Percentiles rank a stretch among this genome's conserved stretches.
Evolutionary conservation across 352 stramenopile species (phyloP).

Genomic region (Phytophthora podocarpi): DNA sequence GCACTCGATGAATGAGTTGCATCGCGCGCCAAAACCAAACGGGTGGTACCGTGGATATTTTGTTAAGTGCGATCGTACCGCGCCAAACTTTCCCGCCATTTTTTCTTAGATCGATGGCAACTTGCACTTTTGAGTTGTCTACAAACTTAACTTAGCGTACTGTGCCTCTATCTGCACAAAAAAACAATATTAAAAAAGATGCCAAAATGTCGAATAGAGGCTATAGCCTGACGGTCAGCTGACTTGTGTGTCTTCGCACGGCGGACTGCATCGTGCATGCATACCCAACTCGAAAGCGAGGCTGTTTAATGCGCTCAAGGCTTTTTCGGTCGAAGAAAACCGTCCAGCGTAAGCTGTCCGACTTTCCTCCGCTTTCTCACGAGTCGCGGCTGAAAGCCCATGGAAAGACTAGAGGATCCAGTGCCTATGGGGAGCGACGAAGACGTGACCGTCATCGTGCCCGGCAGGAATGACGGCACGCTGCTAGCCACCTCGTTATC

Average conservation of each 20-base stretch:
- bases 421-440: constrained; percentile 7
- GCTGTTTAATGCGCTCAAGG: constrained; percentile 3
- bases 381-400: constrained; percentile 38
- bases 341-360: constrained; percentile 54
- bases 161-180: constrained; percentile 21
- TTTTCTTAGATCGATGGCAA: constrained; percentile 3
- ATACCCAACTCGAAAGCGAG: no score
- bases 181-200: constrained; percentile 27
- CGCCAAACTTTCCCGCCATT: constrained; percentile 26
- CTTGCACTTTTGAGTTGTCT: not conserved
- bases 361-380: constrained; percentile 57
- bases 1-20: constrained; percentile 23
- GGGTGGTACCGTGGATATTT: not conserved
- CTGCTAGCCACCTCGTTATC: constrained; percentile 5
- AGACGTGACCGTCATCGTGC: constrained; percentile 15
- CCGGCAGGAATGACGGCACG: constrained; percentile 1
- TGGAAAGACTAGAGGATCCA: constrained; percentile 1
- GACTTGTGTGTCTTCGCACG: not conserved
- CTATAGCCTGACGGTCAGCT: not conserved
- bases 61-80: constrained; percentile 28
- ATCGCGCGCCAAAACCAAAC: constrained; percentile 29
- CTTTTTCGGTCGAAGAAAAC: constrained; percentile 43
- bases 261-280: no score
- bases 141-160: constrained; percentile 22
- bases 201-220: constrained; percentile 16